phyloP scores from a whole-genome alignment of 345 rosid genomes.

The Pistacia integerrima region DNA sequence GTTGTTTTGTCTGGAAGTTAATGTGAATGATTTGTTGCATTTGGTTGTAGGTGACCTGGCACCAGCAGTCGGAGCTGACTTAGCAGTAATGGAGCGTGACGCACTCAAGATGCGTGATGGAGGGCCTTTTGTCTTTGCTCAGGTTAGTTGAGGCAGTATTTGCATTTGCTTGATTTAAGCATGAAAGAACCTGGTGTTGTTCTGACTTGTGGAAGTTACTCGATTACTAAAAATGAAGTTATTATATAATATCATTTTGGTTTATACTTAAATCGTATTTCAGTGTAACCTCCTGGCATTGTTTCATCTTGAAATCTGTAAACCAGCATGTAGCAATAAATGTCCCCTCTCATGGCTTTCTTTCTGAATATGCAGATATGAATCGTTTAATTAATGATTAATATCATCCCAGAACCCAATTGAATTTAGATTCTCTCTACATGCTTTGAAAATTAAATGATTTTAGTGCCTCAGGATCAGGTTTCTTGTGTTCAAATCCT shows the following conservation, averaged over 20 bases:
- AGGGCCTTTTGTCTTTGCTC: slow-evolving; percentile 93
- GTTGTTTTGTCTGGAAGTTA: not conserved
- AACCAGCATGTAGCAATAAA: not conserved
- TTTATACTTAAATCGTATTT: not conserved
- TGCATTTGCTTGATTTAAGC: slow-evolving; percentile 1
- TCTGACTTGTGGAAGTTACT: not conserved
- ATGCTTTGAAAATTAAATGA: too few species aligned
- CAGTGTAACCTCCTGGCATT: too few species aligned
- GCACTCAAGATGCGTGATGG: slow-evolving; percentile 95
- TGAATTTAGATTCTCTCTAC: too few species aligned
- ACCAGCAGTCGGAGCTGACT: slow-evolving; percentile 82
- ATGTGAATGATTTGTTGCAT: slow-evolving; percentile 3
- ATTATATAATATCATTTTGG: not conserved
- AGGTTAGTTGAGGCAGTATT: slow-evolving; percentile 44
- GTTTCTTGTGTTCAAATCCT: too few species aligned
- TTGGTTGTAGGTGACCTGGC: slow-evolving; percentile 76
- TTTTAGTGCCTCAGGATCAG: too few species aligned
- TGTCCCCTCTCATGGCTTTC: not conserved
- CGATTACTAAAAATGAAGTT: not conserved
- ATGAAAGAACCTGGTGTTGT: not conserved
- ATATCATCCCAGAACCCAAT: too few species aligned
- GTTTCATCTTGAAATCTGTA: not conserved
- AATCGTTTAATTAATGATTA: too few species aligned
- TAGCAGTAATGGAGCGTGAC: slow-evolving; percentile 86
- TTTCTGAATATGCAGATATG: not conserved